Conservation (phyloP, 2,329 filamentous ascomycete species). For the Fusarium aywerte region DNA sequence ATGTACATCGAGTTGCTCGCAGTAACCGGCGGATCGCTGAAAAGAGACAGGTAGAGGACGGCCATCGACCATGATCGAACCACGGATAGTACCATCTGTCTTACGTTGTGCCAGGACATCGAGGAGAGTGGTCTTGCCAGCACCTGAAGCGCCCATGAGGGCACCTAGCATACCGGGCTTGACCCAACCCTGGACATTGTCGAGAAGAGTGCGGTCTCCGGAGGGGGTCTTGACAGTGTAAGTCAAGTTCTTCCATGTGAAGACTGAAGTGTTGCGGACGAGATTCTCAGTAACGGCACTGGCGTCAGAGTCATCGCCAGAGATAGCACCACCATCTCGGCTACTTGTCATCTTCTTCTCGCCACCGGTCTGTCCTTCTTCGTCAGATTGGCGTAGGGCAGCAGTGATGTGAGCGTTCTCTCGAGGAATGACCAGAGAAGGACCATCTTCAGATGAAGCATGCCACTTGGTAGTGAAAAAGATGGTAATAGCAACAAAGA, state of each 20-base stretch:
- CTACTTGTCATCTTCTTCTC: conserved; percentile 27
- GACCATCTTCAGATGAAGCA: conserved; percentile 61
- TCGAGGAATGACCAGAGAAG: conserved; percentile 69
- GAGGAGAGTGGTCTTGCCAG: conserved; percentile 86
- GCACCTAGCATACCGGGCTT: conserved; percentile 82
- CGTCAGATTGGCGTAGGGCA: conserved; percentile 54
- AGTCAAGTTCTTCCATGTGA: conserved; percentile 78
- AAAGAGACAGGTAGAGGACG: conserved; percentile 76
- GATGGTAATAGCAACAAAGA: conserved; percentile 69
- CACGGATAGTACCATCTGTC: conserved; percentile 79
- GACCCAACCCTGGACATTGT: conserved; percentile 85
- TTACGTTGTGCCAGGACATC: conserved; percentile 84
- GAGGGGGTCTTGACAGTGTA: conserved; percentile 73
- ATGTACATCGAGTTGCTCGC: conserved; percentile 84
- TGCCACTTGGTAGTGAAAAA: conserved; percentile 68
- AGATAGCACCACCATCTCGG: conserved; percentile 26
- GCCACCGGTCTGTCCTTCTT: conserved; percentile 57
- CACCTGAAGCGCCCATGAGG: conserved; percentile 83
- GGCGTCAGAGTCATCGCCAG: conserved; percentile 18
- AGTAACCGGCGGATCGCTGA: conserved; percentile 82
- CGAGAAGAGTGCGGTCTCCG: conserved; percentile 75
- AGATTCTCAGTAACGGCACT: conserved; percentile 53
- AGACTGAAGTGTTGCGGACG: conserved; percentile 72
- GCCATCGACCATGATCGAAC: conserved; percentile 81
- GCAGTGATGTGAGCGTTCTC: conserved; percentile 60